Evolutionary conservation across 1,284 basidiomycete species (phyloP), one percentile per base, ranked within the genome.

Genomic region (Puccinia horiana): DNA sequence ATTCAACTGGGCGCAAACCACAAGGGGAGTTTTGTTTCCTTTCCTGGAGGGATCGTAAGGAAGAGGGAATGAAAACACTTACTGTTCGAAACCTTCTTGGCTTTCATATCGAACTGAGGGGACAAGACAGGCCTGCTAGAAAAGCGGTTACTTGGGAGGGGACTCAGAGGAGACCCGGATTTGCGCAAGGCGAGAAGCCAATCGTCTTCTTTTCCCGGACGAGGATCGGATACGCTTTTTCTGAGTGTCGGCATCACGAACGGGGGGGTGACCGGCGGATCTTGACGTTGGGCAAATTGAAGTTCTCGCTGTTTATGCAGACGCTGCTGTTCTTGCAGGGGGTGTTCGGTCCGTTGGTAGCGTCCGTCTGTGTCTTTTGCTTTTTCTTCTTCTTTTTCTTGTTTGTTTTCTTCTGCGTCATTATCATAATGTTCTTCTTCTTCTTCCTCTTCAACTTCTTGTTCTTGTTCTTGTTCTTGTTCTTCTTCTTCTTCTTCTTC

Each of bases 1-100:
- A n/a, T 16, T 47, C 44, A 47, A 8, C 16, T 8, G 9, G 16
- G 44, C 9, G 44, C 44, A 40, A 32, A 14, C 18, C 5, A 32
- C n/a, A n/a, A n/a, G n/a, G n/a, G 14, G 26, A 14, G 61, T 23
- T 65, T 65, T 65, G 5, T 65, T 58, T n/a, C 29, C 29, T n/a
- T 32, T 26, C n/a, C 56, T 18, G 11, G 61, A 65, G 29, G 16
- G n/a, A n/a, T 1, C 0, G 23, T 20, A n/a, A 26, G 29, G 56
- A 23, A 32, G n/a, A 47, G 18, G 42, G 20, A 49, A 32, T 18
- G 56, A 20, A 29, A 18, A 8, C 4, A n/a, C 69, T 52, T 14
- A 72, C 69, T 72, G 42, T 72, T 72, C 11, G 69, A 72, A 26
- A 72, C 69, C 35, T 72, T 72, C 20, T 72, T 72, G n/a, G 69